Evolutionary conservation across 306 rosid species (phyloP).

Genomic region (Prunus persica): Prunus_persica_NCBIv2 NC_034016.1:20706001-20706500

Average conservation of each 20-base stretch:
- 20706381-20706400: too few relatives aligned
- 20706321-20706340: not conserved
- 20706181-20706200: slow-evolving; percentile 74
- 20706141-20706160: slow-evolving; percentile 67
- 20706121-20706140: slow-evolving; percentile 55
- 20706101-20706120: not conserved
- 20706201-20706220: slow-evolving; percentile 90
- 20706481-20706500: not conserved
- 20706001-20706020: not conserved
- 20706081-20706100: not conserved
- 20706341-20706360: too few relatives aligned
- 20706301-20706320: not conserved
- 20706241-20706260: not conserved
- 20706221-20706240: slow-evolving; percentile 35
- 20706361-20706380: too few relatives aligned
- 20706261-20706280: not conserved
- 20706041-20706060: not conserved
- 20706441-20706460: not conserved
- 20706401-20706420: too few relatives aligned
- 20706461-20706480: not conserved
- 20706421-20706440: too few relatives aligned
- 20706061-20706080: not conserved
- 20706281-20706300: not conserved
- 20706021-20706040: not conserved
- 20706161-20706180: slow-evolving; percentile 68